These are phyloP conservation scores for Biscogniauxia marginata DNA, from an alignment of 2,329 filamentous ascomycete genomes.

Conservation along the genomic window DNA sequence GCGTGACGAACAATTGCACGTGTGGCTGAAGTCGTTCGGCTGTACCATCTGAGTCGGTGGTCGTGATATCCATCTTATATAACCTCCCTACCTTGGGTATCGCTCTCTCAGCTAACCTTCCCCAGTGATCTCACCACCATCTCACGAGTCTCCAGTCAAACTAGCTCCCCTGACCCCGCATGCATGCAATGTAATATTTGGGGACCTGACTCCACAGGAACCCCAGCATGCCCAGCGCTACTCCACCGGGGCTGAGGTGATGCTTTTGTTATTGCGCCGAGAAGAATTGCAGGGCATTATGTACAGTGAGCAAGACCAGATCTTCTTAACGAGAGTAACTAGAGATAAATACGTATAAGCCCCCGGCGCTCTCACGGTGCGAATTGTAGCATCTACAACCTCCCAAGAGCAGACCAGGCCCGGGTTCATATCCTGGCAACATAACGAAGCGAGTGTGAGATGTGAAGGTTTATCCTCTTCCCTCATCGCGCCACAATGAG, in stretches of 20 bases:
- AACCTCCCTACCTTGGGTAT: neutral
- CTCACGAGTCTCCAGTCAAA: neutral
- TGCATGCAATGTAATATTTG: neutral
- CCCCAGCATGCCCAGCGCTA: neutral
- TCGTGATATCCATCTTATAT: neutral
- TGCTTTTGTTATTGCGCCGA: neutral
- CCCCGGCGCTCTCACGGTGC: too few species aligned
- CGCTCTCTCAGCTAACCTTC: neutral
- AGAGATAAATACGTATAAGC: neutral
- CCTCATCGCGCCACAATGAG: neutral
- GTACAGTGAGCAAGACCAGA: too few species aligned
- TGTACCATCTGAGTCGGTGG: neutral
- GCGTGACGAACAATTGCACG: neutral
- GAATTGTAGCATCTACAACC: neutral
- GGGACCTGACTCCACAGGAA: neutral
- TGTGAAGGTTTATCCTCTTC: neutral
- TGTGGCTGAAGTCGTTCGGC: neutral
- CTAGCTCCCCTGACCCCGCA: neutral
- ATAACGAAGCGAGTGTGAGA: neutral
- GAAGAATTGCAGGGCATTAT: neutral
- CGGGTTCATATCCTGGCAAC: neutral
- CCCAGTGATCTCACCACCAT: neutral
- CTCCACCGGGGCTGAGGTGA: neutral
- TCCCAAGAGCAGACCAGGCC: neutral
- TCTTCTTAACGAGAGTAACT: neutral